A percentile compares a stretch with the other conserved stretches of the same genome.
phyloP scores from a whole-genome alignment of 2,329 filamentous ascomycete genomes.

The Neopestalotiopsis rosae region DNA sequence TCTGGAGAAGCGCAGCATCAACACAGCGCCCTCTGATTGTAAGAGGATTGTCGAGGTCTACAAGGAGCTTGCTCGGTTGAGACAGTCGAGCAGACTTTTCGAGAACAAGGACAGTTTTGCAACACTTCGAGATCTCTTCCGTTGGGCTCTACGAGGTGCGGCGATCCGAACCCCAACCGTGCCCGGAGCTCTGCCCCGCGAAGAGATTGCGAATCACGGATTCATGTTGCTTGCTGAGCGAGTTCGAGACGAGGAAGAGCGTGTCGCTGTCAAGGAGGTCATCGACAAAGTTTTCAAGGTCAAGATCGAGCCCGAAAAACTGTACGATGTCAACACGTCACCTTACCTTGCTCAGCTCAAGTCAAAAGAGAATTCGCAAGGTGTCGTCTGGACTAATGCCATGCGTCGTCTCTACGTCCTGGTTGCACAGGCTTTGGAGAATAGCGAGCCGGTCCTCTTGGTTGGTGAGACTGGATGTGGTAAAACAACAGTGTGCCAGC shows the following conservation, averaged over 20 bases:
- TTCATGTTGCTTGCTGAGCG: conserved; percentile 97
- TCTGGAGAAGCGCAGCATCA: conserved; percentile 83
- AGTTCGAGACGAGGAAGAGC: conserved; percentile 89
- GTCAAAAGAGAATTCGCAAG: conserved; percentile 56
- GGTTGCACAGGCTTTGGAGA: conserved; percentile 82
- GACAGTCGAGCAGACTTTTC: conserved; percentile 90
- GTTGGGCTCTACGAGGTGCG: conserved; percentile 88
- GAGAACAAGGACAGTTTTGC: conserved; percentile 98
- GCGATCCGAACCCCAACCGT: conserved; percentile 59
- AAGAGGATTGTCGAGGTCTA: conserved; percentile 92
- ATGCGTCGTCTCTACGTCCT: conserved; percentile 93
- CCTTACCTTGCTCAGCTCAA: conserved; percentile 59
- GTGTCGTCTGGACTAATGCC: conserved; percentile 91
- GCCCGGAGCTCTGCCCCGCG: conserved; percentile 44
- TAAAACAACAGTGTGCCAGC: conserved; percentile 95
- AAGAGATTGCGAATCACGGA: conserved; percentile 88
- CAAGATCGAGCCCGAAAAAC: conserved; percentile 71
- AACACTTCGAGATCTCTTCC: conserved; percentile 91
- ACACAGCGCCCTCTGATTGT: conserved; percentile 88
- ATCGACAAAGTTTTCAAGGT: conserved; percentile 93
- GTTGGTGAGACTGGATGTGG: conserved; percentile 97
- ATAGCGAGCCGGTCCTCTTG: conserved; percentile 92
- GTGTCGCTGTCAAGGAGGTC: conserved; percentile 80
- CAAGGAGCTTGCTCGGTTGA: conserved; percentile 84
- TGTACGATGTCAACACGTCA: conserved; percentile 71